Evolutionary conservation across 164 flowering plant species (phyloP).

Genomic region (Litsea cubeba): DNA sequence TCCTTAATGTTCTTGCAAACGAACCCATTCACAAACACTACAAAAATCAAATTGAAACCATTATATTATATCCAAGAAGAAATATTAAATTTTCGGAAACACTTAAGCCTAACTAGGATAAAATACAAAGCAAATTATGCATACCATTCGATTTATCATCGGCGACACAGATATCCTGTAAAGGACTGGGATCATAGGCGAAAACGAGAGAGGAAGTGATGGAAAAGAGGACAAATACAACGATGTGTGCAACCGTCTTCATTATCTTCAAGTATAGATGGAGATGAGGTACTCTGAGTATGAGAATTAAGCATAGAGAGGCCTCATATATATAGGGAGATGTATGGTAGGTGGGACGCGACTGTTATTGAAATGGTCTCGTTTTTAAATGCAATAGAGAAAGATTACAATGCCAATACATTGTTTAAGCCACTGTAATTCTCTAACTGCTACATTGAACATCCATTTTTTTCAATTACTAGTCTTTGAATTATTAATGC

Average conservation of each 20-base stretch:
- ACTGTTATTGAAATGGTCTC: no score
- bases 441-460: background rate
- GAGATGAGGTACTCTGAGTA: background rate
- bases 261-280: background rate
- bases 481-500: background rate
- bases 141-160: background rate
- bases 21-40: no score
- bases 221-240: slow-evolving; percentile 1
- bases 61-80: no score
- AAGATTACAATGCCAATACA: no score
- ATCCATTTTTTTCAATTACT: no score
- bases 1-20: no score
- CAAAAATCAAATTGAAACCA: no score
- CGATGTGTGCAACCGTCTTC: background rate
- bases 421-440: background rate
- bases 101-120: no score
- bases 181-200: slow-evolving; percentile 9
- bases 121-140: no score
- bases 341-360: background rate
- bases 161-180: slow-evolving; percentile 12
- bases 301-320: background rate
- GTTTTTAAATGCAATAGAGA: background rate
- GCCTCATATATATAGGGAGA: background rate
- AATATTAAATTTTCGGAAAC: no score
- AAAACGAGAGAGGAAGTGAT: background rate